Conservation (phyloP, 2,329 filamentous ascomycete genomes). For the Aspergillus sp. region DNA sequence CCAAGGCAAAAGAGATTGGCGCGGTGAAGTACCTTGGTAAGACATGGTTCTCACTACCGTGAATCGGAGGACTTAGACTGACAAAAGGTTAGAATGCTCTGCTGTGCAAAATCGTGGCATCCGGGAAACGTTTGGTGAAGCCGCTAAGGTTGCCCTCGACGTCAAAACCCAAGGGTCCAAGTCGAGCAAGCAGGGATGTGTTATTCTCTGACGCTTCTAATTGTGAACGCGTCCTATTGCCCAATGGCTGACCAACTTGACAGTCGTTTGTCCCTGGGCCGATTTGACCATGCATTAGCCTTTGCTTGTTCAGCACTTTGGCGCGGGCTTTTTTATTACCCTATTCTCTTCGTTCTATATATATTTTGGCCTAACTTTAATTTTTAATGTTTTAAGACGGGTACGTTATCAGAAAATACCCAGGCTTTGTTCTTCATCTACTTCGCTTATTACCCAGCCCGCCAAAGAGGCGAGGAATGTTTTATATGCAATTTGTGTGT, state of each 20-base stretch:
- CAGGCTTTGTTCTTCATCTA: neutral
- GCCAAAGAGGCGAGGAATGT: neutral
- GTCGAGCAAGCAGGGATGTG: slow-evolving; percentile 25
- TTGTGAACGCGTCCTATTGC: slow-evolving; percentile 2
- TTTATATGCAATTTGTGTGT: neutral
- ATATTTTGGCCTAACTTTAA: slow-evolving; percentile 7
- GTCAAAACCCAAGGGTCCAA: slow-evolving; percentile 37
- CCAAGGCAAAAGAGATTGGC: slow-evolving; percentile 84
- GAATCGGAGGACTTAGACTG: neutral
- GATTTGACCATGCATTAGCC: slow-evolving; percentile 2
- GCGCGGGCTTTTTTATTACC: slow-evolving; percentile 4
- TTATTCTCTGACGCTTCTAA: slow-evolving; percentile 25
- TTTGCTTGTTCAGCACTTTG: slow-evolving; percentile 7
- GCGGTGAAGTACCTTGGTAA: slow-evolving; percentile 81
- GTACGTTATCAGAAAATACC: slow-evolving; percentile 2
- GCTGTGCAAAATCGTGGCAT: slow-evolving; percentile 97
- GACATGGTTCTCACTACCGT: slow-evolving; percentile 8
- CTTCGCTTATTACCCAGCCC: neutral
- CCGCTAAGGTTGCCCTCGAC: slow-evolving; percentile 78
- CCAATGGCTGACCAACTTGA: no score
- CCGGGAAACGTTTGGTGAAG: slow-evolving; percentile 97
- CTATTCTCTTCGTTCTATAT: slow-evolving; percentile 15
- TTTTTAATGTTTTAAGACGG: slow-evolving; percentile 9
- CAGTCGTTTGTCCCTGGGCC: neutral
- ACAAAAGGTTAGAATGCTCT: slow-evolving; percentile 66